Evolutionary conservation across 1,139 yeast species (phyloP).

Genomic region (Lodderomyces jiufengensis): DNA sequence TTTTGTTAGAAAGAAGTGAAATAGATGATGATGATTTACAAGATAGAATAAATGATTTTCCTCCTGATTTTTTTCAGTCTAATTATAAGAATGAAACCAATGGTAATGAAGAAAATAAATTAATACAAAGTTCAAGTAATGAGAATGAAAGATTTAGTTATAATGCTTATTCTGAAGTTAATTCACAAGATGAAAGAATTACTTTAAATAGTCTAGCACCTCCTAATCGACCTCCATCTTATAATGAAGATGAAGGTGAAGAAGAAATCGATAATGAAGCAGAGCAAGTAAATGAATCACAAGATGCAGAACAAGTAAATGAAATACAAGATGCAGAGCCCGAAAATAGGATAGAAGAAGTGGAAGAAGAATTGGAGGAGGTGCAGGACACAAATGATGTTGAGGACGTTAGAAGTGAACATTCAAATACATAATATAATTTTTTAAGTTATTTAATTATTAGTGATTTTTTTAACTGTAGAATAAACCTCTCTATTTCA

Average conservation of each 20-base stretch:
- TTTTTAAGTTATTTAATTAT: too few relatives aligned
- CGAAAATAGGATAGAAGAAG: not conserved
- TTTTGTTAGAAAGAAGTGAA: slow-evolving; percentile 52
- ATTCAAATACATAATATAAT: too few relatives aligned
- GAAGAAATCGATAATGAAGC: not conserved
- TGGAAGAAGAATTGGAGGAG: not conserved
- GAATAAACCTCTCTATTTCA: too few relatives aligned
- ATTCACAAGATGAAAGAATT: slow-evolving; percentile 37
- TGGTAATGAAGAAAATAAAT: slow-evolving; percentile 8
- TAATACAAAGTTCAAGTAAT: slow-evolving; percentile 2
- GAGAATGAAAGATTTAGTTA: slow-evolving; percentile 30
- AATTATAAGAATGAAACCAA: slow-evolving; percentile 15
- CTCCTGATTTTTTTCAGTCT: slow-evolving; percentile 52
- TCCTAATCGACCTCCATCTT: slow-evolving; percentile 38
- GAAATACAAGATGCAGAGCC: not conserved
- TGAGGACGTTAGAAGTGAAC: too few relatives aligned
- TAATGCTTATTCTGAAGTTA: slow-evolving; percentile 36
- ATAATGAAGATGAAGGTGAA: slow-evolving; percentile 13
- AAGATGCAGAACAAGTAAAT: slow-evolving; percentile 1
- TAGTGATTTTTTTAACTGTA: too few relatives aligned
- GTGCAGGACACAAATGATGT: too few relatives aligned
- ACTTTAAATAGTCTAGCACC: slow-evolving; percentile 35
- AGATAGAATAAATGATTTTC: slow-evolving; percentile 49
- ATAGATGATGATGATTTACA: slow-evolving; percentile 44
- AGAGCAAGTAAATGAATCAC: slow-evolving; percentile 12